These are phyloP conservation scores for Capsicum chinense DNA, from an alignment of 257 asterid species.

Conservation along the genomic window DNA sequence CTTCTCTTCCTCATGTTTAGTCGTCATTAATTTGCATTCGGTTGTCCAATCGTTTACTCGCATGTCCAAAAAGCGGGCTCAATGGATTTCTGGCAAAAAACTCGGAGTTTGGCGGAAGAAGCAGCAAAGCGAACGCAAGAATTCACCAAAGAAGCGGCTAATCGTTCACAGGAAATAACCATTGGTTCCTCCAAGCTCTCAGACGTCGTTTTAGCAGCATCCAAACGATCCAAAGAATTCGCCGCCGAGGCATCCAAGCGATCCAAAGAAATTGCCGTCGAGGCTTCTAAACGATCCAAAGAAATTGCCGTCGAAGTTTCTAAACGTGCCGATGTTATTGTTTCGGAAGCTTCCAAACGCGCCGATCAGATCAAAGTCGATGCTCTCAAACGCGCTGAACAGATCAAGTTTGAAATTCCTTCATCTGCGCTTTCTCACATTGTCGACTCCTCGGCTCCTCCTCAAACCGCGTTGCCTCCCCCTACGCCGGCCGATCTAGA, in stretches of 20 bases:
- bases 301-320: conserved; percentile 65
- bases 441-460: conserved; percentile 52
- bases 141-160: conserved; percentile 57
- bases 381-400: conserved; percentile 41
- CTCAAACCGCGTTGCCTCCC: conserved; percentile 22
- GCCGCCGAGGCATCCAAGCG: conserved; percentile 49
- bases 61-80: background rate
- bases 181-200: conserved; percentile 65
- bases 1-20: background rate
- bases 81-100: conserved; percentile 93
- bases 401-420: conserved; percentile 86
- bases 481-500: conserved; percentile 59
- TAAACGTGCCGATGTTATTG: conserved; percentile 63
- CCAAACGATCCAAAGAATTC: conserved; percentile 27
- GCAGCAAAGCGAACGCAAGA: conserved; percentile 84
- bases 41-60: background rate
- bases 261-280: conserved; percentile 52
- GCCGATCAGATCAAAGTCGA: conserved; percentile 25
- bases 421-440: conserved; percentile 57
- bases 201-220: conserved; percentile 55
- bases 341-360: conserved; percentile 22
- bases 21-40: background rate
- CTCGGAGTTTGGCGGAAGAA: conserved; percentile 85
- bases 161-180: conserved; percentile 71
- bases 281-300: conserved; percentile 72